Base-by-base conservation (phyloP, 1,284 basidiomycete genomes). In the Moesziomyces antarcticus region DNA sequence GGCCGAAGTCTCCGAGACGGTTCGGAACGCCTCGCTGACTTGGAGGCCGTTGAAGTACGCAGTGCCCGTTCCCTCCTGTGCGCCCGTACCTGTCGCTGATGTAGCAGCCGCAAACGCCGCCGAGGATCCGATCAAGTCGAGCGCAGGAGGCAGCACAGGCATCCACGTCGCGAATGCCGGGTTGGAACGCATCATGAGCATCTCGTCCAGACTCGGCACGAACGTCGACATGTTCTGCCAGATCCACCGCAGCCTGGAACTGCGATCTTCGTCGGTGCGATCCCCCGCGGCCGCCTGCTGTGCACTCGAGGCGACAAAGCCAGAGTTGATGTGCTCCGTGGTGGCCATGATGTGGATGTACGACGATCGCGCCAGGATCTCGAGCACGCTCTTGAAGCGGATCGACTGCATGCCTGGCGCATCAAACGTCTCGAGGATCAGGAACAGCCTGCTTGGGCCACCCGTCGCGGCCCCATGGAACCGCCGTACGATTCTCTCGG, bases 191-290 rank as follows among this genome's bases (percentile, higher is more conserved):
- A 69, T 70, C 49, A 65, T 59, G 11, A 75, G 60, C 67, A 75
- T 70, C 67, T 75, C 73, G 41, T 75, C 59, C 40, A 75, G n/a
- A 6, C 53, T 52, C 1, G 68, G 73, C 0, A 49, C 41, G 24
- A 41, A 75, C 1, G 73, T 75, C 35, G 67, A 67, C 53, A 75
- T 62, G 54, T 71, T 70, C 42, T 75, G 73, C 67, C 68, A 75
- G 25, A 74, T 70, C 72, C 72, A 74, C 11, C 65, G 50, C 21
- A 64, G 41, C 13, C 71, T 43, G n/a, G 45, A 50, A 0, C 18
- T 41, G 55, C 30, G 5, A 18, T 46, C 35, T n/a, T 50, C 41
- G 41, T 33, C 7, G 5, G 25, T 9, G 13, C 7, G 25, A 3
- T 18, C 46, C 33, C 7, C 24, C 50, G 16, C 41, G 5, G 58